Evolutionary conservation across 2,329 filamentous ascomycete genomes (phyloP).

Genomic region (Bimuria novae-zelandiae): DNA sequence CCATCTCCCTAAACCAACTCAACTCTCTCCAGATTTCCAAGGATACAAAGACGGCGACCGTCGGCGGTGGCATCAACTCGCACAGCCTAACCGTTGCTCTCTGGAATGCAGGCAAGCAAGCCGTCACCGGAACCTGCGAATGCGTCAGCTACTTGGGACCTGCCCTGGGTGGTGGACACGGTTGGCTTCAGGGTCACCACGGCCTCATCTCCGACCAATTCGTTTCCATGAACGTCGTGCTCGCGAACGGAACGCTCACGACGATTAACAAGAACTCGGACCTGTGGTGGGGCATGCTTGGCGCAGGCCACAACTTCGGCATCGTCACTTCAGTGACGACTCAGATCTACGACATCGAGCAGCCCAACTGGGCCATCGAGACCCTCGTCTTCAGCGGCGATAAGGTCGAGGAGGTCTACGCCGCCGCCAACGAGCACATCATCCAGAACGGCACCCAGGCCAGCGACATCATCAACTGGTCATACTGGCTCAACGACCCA

Average conservation of each 20-base stretch:
- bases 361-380: constrained; percentile 28
- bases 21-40: constrained; percentile 49
- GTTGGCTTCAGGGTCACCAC: constrained; percentile 58
- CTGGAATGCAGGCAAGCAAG: constrained; percentile 58
- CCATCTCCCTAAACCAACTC: constrained; percentile 55
- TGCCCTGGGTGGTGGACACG: constrained; percentile 62
- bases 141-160: constrained; percentile 56
- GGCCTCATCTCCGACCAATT: constrained; percentile 61
- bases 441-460: constrained; percentile 51
- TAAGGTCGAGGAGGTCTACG: constrained; percentile 56
- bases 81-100: constrained; percentile 55
- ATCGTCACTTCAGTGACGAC: constrained; percentile 53
- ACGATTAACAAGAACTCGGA: constrained; percentile 51
- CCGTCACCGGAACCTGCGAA: constrained; percentile 52
- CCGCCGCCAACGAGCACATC: constrained; percentile 52
- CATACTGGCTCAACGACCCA: constrained; percentile 29
- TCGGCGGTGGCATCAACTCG: constrained; percentile 55
- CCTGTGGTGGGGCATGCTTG: constrained; percentile 61
- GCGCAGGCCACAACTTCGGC: constrained; percentile 64
- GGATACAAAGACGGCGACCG: constrained; percentile 53
- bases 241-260: constrained; percentile 54
- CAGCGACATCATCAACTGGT: constrained; percentile 38
- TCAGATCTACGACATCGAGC: constrained; percentile 49
- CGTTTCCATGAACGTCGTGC: constrained; percentile 57
- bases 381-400: constrained; percentile 44